Evolutionary conservation across 2,329 filamentous ascomycete genomes (phyloP), one percentile per base, ranked within the genome.

Genomic region (Aspergillus persii): DNA sequence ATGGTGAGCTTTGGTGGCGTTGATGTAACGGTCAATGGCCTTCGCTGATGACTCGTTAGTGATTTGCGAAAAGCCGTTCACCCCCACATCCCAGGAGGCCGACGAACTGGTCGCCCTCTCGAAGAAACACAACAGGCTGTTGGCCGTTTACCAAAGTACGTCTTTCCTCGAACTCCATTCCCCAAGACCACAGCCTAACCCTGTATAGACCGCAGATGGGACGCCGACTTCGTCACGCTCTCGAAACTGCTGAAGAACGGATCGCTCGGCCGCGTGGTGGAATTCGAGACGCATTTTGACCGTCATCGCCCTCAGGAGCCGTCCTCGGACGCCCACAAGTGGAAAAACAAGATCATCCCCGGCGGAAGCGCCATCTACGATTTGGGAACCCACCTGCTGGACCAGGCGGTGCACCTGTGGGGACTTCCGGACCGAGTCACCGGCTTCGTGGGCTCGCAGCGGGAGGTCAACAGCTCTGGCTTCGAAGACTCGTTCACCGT

Each of bases 271-370:
- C 83, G 89, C n/a, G 77, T 93, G 44, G 83, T 89, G 56, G 90
- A 94, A 76, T 91, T 89, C 69, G 86, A 92, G 74, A 89, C 88
- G 26, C 90, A 93, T 77, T 93, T 93, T 69, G 91, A 94, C 74
- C 86, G 90, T 18, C 88, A 89, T 76, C 84, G 86, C 18, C 80
- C 88, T 12, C 80, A 81, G 31, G 79, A 82, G 44, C 84, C 86
- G 4, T 64, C 74, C 0, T 61, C 71, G 23, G 63, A 69, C 33
- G 68, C 63, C 39, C 69, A 27, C 71, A 79, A 58, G 81, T 94
- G 90, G 90, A 92, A 92, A 80, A 84, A 81, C 44, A 79, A 89
- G 56, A 76, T 80, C 31, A 83, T 88, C 18, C 80, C 87, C 15
- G 90, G 87, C 9, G 86, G 88, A 44, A 87, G 89, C 39, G 86